Percentiles rank a stretch among this genome's conserved stretches.
Evolutionary conservation across 305 asterid species (phyloP).

Genomic region (Fraxinus latifolia): DNA sequence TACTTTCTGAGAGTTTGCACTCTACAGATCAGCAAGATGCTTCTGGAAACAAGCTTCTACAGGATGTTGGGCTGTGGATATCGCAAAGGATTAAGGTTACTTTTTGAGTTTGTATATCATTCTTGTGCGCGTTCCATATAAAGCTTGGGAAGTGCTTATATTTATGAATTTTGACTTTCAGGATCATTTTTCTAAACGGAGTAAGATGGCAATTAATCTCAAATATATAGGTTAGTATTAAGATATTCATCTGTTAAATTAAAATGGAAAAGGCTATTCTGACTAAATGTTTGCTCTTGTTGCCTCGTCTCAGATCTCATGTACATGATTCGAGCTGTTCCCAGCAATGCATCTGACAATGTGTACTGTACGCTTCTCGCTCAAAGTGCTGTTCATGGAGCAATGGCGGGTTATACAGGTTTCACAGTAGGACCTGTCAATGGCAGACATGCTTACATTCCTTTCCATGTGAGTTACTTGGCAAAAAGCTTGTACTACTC

Average conservation of each 20-base stretch:
- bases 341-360: conserved; percentile 76
- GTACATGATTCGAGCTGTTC: conserved; percentile 81
- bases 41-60: conserved; percentile 69
- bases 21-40: conserved; percentile 47
- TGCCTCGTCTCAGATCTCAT: conserved; percentile 55
- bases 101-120: neutral
- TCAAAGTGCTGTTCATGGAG: conserved; percentile 84
- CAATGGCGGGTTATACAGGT: conserved; percentile 91
- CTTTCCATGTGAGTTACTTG: conserved; percentile 56
- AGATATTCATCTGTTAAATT: neutral
- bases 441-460: conserved; percentile 64
- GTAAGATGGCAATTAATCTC: conserved; percentile 56
- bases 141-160: neutral
- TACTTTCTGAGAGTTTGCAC: conserved; percentile 46
- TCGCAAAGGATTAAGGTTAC: conserved; percentile 65
- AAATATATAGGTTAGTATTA: conserved; percentile 64
- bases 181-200: conserved; percentile 61
- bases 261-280: neutral
- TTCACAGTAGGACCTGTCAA: conserved; percentile 70
- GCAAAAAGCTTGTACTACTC: neutral
- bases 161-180: conserved; percentile 24
- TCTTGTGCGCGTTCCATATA: neutral
- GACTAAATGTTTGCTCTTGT: neutral
- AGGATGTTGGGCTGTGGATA: conserved; percentile 76
- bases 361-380: conserved; percentile 89